Base-by-base conservation (phyloP, 164 flowering plant genomes). In the Magnolia kwangsiensis region DNA sequence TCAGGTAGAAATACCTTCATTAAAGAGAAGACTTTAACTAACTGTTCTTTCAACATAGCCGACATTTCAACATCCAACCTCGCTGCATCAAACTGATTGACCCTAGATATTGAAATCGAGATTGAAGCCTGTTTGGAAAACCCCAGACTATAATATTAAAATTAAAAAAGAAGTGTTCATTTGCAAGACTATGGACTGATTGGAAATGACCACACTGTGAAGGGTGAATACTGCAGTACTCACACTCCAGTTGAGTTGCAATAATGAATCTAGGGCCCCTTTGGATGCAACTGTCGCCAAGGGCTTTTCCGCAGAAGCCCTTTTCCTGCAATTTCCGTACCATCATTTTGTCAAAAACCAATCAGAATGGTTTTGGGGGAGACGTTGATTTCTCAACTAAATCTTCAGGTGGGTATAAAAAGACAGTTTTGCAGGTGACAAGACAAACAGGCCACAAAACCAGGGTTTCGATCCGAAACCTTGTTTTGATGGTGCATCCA, bases 41-140 rank as follows among this genome's bases (percentile, higher is more conserved):
- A 78, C 85, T 96, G 98, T 76, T 96, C 99, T 80, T 96, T 96
- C 82, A 96, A 80, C 99, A 96, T 96, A 31, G 95, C 98, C 19
- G 98, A 88, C 91, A 96, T 93, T 80, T 96, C 99, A 64, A 94
- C 83, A 74, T 96, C 99, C 78, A 96, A 82, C 81, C 98, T 90
- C 16, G 86, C 97, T 18, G 99, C 99, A 81, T 96, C 99, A 23
- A 96, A 82, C 80, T 94, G 99, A 81, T 93, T 94, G 63, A 96
- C 99, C 87, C 92, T 91, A 27, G 99, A 94, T 80, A 94, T 88
- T 13, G 90, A 79, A 49, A 96, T 76, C 0, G 96, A 92, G 18
- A 92, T 82, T 4, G 75, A n/a, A 45, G 83, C 69, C 94, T 89
- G 86, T 78, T 49, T 68, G 75, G 29, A 74, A 27, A 69, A 74